Percentiles rank a stretch among this genome's conserved stretches.
These are phyloP conservation scores for Hypoxylon trugodes DNA, from an alignment of 495 filamentous ascomycete species.

Conservation along the genomic window DNA sequence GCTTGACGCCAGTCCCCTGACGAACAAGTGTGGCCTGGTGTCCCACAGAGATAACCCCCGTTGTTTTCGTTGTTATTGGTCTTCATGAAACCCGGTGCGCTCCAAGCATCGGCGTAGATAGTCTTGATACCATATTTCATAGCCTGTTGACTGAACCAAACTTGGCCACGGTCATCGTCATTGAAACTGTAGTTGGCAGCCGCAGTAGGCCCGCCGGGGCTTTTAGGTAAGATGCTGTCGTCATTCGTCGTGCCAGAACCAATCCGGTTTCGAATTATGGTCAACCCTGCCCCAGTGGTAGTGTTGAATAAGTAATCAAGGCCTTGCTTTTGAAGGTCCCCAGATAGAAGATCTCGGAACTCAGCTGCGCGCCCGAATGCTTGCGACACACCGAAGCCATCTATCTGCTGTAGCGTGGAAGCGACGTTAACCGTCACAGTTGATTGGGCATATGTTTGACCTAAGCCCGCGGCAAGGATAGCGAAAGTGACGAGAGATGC, in stretches of 20 bases:
- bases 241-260: slow-evolving; percentile 45
- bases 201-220: slow-evolving; percentile 45
- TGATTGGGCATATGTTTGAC: slow-evolving; percentile 27
- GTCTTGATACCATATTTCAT: slow-evolving; percentile 52
- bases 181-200: slow-evolving; percentile 57
- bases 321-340: slow-evolving; percentile 42
- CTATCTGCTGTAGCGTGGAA: slow-evolving; percentile 50
- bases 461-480: slow-evolving; percentile 8
- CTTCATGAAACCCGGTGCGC: slow-evolving; percentile 67
- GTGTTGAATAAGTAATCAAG: slow-evolving; percentile 60
- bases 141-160: slow-evolving; percentile 61
- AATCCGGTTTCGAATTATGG: slow-evolving; percentile 62
- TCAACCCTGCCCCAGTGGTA: slow-evolving; percentile 58
- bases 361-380: slow-evolving; percentile 59
- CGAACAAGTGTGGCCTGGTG: slow-evolving; percentile 53
- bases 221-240: slow-evolving; percentile 53
- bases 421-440: slow-evolving; percentile 47
- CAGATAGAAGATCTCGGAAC: slow-evolving; percentile 46
- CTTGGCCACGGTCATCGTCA: slow-evolving; percentile 56
- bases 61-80: slow-evolving; percentile 56
- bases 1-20: slow-evolving; percentile 64
- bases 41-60: slow-evolving; percentile 63
- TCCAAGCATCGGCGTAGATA: slow-evolving; percentile 65
- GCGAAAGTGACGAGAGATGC: slow-evolving; percentile 3
- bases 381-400: slow-evolving; percentile 60